A percentile compares a stretch with the other conserved stretches of the same genome.
Conservation (phyloP, 805 yeast species). For the Ogataea trehaloabstinens region DNA sequence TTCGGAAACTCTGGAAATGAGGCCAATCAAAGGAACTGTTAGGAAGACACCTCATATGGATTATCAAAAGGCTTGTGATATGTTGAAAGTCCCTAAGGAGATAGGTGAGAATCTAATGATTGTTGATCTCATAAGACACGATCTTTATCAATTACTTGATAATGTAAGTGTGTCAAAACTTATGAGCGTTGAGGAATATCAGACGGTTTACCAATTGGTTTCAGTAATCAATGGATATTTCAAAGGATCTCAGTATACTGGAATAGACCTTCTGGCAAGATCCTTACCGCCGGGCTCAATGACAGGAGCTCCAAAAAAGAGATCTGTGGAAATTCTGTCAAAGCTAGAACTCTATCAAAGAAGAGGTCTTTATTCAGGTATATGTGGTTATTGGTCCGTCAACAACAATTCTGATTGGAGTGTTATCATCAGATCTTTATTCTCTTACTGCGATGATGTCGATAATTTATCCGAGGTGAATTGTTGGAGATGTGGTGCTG, state of each 20-base stretch:
- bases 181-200: constrained; percentile 91
- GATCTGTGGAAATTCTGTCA: constrained; percentile 83
- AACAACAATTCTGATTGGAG: constrained; percentile 93
- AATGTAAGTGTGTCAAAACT: constrained; percentile 71
- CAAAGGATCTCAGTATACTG: constrained; percentile 41
- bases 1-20: constrained; percentile 59
- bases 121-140: constrained; percentile 93
- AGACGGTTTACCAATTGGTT: constrained; percentile 87
- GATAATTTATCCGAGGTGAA: constrained; percentile 13
- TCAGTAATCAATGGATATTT: constrained; percentile 77
- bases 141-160: constrained; percentile 64
- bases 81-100: constrained; percentile 84
- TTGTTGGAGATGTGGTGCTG: constrained; percentile 91
- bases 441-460: constrained; percentile 55
- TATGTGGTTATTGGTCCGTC: constrained; percentile 91
- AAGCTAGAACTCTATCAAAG: constrained; percentile 55
- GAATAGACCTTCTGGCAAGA: constrained; percentile 73
- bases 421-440: constrained; percentile 85
- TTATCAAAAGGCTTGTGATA: constrained; percentile 54
- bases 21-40: constrained; percentile 97
- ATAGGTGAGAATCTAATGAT: constrained; percentile 96
- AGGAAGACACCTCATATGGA: constrained; percentile 57
- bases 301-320: constrained; percentile 98
- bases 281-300: constrained; percentile 97
- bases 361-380: constrained; percentile 89